Conservation (phyloP, 2,329 filamentous ascomycete species). For the Ophiostoma fasciatum region DNA sequence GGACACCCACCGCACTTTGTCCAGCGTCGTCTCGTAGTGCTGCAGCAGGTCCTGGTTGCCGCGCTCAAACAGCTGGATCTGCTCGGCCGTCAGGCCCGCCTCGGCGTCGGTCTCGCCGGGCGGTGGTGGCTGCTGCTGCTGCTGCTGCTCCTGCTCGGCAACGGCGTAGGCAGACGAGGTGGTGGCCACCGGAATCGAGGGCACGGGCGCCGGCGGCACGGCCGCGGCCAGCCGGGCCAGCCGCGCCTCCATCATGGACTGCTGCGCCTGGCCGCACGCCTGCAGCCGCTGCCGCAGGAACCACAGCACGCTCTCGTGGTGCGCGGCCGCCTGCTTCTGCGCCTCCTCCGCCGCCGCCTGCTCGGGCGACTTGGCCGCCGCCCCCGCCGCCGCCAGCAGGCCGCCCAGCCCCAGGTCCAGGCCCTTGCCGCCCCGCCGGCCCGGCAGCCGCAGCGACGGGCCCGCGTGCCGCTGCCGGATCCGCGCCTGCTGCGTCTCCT, state of each 20-base stretch:
- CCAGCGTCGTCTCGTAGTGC: constrained; percentile 85
- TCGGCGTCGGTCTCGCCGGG: constrained; percentile 12
- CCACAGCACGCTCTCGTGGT: constrained; percentile 74
- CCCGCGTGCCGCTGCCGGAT: constrained; percentile 49
- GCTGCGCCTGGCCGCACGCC: constrained; percentile 62
- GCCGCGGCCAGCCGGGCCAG: constrained; percentile 76
- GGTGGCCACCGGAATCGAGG: background rate
- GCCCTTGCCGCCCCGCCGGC: no score
- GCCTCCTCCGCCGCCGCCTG: constrained; percentile 59
- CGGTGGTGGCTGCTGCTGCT: constrained; percentile 5
- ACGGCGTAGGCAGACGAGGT: constrained; percentile 5
- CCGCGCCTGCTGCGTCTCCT: constrained; percentile 57
- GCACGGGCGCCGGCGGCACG: constrained; percentile 24
- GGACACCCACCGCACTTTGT: constrained; percentile 70
- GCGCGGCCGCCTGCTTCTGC: constrained; percentile 49
- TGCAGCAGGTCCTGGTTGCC: constrained; percentile 87
- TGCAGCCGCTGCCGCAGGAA: constrained; percentile 64
- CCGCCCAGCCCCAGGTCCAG: background rate
- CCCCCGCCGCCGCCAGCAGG: background rate
- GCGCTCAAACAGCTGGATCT: constrained; percentile 83
- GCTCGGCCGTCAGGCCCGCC: constrained; percentile 59
- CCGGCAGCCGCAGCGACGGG: background rate
- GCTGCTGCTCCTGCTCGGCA: no score
- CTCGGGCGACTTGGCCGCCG: constrained; percentile 36
- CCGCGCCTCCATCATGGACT: constrained; percentile 84